Evolutionary conservation across 1,284 basidiomycete genomes (phyloP).

Genomic region (Laetiporus sulphureus): DNA sequence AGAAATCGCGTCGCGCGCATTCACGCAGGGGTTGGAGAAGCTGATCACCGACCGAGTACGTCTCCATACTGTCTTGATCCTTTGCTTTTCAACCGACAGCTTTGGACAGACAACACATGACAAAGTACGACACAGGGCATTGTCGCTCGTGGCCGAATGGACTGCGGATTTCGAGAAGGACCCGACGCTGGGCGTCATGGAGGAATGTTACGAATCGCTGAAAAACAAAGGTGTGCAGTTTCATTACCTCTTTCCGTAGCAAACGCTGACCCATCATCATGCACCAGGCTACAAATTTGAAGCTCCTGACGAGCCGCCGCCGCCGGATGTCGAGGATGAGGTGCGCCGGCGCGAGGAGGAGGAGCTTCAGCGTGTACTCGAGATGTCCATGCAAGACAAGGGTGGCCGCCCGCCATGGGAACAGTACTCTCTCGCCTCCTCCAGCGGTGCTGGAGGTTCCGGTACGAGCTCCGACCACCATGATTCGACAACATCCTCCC

Average conservation of each 20-base stretch:
- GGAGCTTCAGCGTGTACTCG: slow-evolving; percentile 85
- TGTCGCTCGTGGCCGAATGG: slow-evolving; percentile 81
- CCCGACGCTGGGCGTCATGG: slow-evolving; percentile 82
- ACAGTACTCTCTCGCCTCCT: slow-evolving; percentile 30
- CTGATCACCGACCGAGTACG: slow-evolving; percentile 82
- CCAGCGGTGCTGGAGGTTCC: slow-evolving; percentile 30
- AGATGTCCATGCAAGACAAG: slow-evolving; percentile 84
- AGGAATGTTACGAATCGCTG: slow-evolving; percentile 81
- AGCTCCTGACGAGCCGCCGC: slow-evolving; percentile 54
- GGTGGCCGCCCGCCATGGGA: slow-evolving; percentile 65
- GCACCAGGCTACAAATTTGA: slow-evolving; percentile 69
- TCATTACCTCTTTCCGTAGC: background rate
- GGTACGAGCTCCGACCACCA: slow-evolving; percentile 16
- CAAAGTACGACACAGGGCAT: slow-evolving; percentile 75
- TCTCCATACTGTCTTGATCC: background rate
- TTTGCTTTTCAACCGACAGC: slow-evolving; percentile 3
- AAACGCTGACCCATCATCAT: background rate
- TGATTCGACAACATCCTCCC: slow-evolving; percentile 14
- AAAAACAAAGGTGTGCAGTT: slow-evolving; percentile 71
- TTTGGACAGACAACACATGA: slow-evolving; percentile 80
- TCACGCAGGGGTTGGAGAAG: slow-evolving; percentile 84
- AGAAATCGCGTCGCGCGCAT: slow-evolving; percentile 86
- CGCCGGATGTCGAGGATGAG: slow-evolving; percentile 71
- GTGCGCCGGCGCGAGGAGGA: slow-evolving; percentile 83
- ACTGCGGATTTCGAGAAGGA: slow-evolving; percentile 80